Percentiles rank a stretch among this genome's conserved stretches.
phyloP scores from a whole-genome alignment of 345 rosid species.

The Citrus australasica region DNA sequence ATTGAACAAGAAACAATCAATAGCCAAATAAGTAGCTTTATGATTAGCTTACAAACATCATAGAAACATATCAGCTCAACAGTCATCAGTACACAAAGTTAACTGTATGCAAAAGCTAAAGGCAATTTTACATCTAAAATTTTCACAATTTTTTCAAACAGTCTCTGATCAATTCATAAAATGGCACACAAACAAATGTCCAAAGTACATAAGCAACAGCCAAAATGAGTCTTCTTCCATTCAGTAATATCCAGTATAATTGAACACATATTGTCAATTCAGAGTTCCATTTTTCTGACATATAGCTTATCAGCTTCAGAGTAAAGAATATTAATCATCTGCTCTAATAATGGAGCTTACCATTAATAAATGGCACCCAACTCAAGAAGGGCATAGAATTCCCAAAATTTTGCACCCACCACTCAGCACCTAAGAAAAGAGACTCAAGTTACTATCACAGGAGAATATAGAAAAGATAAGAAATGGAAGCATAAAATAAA shows the following conservation, averaged over 20 bases:
- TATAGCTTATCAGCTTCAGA: not conserved
- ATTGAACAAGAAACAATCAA: not conserved
- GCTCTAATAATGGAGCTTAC: conserved; percentile 34
- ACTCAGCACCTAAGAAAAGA: conserved; percentile 67
- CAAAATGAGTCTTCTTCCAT: not conserved
- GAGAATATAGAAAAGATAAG: not conserved
- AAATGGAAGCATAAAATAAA: not conserved
- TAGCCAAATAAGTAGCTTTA: not conserved
- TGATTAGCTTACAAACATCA: not conserved
- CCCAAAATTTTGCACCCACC: conserved; percentile 83
- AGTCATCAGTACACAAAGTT: not conserved
- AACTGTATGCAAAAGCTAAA: not conserved
- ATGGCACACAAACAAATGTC: not conserved
- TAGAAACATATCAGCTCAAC: not conserved
- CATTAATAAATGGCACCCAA: conserved; percentile 78
- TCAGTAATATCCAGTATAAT: not conserved
- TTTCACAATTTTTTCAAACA: not conserved
- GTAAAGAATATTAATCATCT: conserved; percentile 2
- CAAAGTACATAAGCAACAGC: not conserved
- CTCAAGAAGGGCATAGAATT: conserved; percentile 60
- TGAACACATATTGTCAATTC: not conserved
- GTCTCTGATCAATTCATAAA: not conserved
- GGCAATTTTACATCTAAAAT: not conserved
- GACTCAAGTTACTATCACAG: conserved; percentile 8
- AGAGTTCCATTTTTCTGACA: not conserved